phyloP scores from a whole-genome alignment of 768 basidiomycete species.

The Holtermanniella nyarrowii region DNA sequence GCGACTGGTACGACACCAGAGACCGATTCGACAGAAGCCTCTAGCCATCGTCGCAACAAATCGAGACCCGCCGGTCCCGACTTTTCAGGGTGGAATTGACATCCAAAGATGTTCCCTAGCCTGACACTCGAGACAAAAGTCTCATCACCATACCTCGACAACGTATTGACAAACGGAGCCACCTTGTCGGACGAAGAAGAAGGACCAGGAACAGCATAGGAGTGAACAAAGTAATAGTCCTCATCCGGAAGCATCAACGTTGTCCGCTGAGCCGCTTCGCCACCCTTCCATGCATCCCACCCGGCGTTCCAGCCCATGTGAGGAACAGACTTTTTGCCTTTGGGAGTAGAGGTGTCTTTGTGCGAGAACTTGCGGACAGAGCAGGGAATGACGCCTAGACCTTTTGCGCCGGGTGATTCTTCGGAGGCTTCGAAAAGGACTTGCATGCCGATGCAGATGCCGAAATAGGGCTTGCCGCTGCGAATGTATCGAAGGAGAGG shows the following conservation, averaged over 20 bases:
- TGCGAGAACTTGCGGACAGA: constrained; percentile 58
- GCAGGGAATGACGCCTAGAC: constrained; percentile 76
- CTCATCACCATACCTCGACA: constrained; percentile 90
- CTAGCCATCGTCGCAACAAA: constrained; percentile 70
- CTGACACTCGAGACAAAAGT: constrained; percentile 76
- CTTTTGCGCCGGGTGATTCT: constrained; percentile 58
- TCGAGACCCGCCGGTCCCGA: constrained; percentile 77
- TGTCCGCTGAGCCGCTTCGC: constrained; percentile 39
- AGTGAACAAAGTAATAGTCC: constrained; percentile 96
- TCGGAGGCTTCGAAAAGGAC: constrained; percentile 78
- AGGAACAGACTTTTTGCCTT: constrained; percentile 68
- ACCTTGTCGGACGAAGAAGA: constrained; percentile 40
- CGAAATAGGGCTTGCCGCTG: constrained; percentile 83
- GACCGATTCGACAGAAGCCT: constrained; percentile 29
- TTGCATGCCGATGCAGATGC: constrained; percentile 97
- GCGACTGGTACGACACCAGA: constrained; percentile 7
- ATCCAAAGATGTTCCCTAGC: constrained; percentile 74
- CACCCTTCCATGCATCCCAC: constrained; percentile 46
- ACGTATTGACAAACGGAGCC: constrained; percentile 68
- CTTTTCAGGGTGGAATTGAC: constrained; percentile 98
- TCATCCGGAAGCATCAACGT: constrained; percentile 39
- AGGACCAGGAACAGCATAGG: constrained; percentile 47
- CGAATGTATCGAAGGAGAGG: constrained; percentile 71
- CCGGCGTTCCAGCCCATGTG: constrained; percentile 96
- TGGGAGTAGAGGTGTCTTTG: constrained; percentile 31